Base-by-base conservation (phyloP, 2,329 filamentous ascomycete genomes). In the Fusarium virguliforme region DNA sequence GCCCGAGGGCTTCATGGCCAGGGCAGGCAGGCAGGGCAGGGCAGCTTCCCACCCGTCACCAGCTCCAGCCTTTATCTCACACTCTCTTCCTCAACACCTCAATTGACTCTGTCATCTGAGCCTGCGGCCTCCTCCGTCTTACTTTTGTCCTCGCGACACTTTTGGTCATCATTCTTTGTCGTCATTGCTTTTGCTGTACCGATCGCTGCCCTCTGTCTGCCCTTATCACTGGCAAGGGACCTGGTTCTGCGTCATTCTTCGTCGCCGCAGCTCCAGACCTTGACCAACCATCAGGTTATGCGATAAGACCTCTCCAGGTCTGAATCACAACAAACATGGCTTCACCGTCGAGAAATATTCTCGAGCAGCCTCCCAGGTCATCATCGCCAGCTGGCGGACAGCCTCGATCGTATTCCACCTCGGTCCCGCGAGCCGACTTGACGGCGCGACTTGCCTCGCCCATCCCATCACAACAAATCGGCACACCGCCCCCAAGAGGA, bases 381-480 rank as follows among this genome's bases (percentile, higher is more conserved):
- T 84, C 85, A 2, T 88, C 88, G 32, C 83, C 86, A 6, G 78
- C 81, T 40, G 85, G 86, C 12, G 78, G 82, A 51, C 82, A 81
- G 38, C 77, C 83, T 64, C 84, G 84, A 38, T 84, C 82, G 10
- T 84, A 83, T 68, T 84, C 85, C 63, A 84, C 85, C 55, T 88
- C 88, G 8, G 76, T 87, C 28, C 87, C 87, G 46, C 86, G 89
- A 79, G 87, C 86, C 57, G 85, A 89, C 68, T 83, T 87, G 53
- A 91, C 87, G 57, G 89, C 89, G 63, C 86, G 89, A 69, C 84
- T 91, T 59, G 88, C 88, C 50, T 88, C 87, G 30, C 89, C 88
- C 34, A 81, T 89, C 22, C 83, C 84, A 32, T 81, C 83, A 50
- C 79, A 81, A 55, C 79, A 78, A 53, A 69, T 79, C 50, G 77